Base-by-base conservation (phyloP, 2,329 filamentous ascomycete genomes). In the Penicillium digitatum region DNA sequence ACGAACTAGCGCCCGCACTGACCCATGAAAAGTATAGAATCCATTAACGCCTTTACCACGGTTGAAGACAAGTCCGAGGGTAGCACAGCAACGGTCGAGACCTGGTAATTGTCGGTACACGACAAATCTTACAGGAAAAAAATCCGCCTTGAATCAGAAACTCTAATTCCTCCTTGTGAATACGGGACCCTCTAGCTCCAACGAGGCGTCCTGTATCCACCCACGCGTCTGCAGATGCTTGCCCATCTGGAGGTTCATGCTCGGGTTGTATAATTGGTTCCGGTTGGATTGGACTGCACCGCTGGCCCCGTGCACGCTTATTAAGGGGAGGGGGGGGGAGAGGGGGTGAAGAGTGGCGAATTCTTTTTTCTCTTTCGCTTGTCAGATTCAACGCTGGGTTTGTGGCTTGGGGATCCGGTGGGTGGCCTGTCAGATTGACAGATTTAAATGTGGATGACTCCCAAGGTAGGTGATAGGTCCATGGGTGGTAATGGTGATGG, bases 1-100 rank as follows among this genome's bases (percentile, higher is more conserved):
- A 4, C 12, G 39, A 43, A 20, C 35, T 58, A 58, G 43, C 50
- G 35, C 38, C 31, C 40, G 29, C 45, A 40, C 29, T 22, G 35
- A 55, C 42, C 48, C 44, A 46, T 51, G 34, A n/a, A 35, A n/a
- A 16, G n/a, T 26, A 24, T 22, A 40, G 6, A 54, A 31, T 48
- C 50, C 32, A 54, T 54, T 26, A 11, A 22, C 20, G 18, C 22
- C 34, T 39, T 14, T 16, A 31, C 32, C 34, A 31, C 8, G 20
- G 51, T n/a, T 5, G 37, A 22, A 10, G 2, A 11, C 11, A 20
- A 27, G 8, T 27, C 38, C 39, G 27, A 26, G 22, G 20, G 11
- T 16, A 16, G 20, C 2, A 11, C 11, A 3, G 44, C 51, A 48
- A 12, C 5, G 44, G 51, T 11, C n/a, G 3, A 32, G 14, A 5